phyloP scores from a whole-genome alignment of 1,284 basidiomycete genomes.

The Ceratobasidium sp. region DNA sequence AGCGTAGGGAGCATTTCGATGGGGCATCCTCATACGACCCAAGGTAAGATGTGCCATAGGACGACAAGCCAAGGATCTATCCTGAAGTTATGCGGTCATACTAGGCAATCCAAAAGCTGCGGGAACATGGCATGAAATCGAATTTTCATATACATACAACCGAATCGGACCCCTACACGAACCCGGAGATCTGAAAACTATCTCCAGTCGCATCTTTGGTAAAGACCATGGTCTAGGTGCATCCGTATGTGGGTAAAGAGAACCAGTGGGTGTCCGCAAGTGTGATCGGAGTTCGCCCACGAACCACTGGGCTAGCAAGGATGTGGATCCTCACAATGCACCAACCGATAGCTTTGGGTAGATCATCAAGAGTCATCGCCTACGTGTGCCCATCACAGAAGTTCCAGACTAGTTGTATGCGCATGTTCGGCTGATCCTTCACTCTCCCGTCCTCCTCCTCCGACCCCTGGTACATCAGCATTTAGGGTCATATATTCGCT shows the following conservation, averaged over 20 bases:
- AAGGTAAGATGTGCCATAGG: constrained; percentile 16
- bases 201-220: constrained; percentile 30
- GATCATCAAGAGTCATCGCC: constrained; percentile 37
- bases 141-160: constrained; percentile 27
- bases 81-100: constrained; percentile 32
- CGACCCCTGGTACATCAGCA: not conserved
- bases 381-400: constrained; percentile 10
- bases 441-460: not conserved
- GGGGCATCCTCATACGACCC: constrained; percentile 11
- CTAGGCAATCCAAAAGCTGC: constrained; percentile 11
- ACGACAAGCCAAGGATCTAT: constrained; percentile 3
- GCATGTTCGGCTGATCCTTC: constrained; percentile 6
- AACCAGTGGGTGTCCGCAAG: constrained; percentile 8
- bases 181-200: constrained; percentile 24
- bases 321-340: constrained; percentile 21
- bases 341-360: not conserved
- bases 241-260: constrained; percentile 31
- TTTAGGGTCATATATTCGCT: constrained; percentile 7
- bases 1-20: constrained; percentile 36
- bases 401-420: constrained; percentile 34
- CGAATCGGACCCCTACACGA: constrained; percentile 5
- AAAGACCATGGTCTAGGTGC: constrained; percentile 37
- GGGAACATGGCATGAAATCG: constrained; percentile 4
- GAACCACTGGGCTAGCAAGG: constrained; percentile 11
- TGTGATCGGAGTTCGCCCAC: constrained; percentile 31